phyloP scores from a whole-genome alignment of 176 grass and related monocot species.

The Alloteropsis semialata region DNA sequence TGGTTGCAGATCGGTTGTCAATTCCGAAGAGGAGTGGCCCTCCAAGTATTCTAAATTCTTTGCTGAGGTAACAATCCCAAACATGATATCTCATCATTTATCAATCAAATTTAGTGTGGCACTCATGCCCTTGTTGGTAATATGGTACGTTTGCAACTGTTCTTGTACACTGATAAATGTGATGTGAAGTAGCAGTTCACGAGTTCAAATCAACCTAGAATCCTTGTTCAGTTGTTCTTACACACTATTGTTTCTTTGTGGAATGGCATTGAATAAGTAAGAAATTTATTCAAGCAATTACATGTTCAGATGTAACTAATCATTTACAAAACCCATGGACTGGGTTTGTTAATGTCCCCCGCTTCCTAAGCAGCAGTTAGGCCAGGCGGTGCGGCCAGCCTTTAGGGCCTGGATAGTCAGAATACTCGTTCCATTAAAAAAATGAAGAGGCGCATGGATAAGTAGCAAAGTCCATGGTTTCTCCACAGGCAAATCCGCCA shows the following conservation, averaged over 20 bases:
- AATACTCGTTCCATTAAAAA: neutral
- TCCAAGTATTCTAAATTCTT: slow-evolving; percentile 96
- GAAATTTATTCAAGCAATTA: neutral
- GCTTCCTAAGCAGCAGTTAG: neutral
- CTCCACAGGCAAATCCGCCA: neutral
- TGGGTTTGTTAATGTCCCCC: neutral
- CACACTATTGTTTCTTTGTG: neutral
- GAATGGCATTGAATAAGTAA: neutral
- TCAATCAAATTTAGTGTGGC: neutral
- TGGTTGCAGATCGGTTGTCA: slow-evolving; percentile 61
- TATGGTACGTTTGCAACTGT: neutral
- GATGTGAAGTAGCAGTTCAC: neutral
- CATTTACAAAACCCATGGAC: neutral
- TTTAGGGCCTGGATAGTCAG: neutral
- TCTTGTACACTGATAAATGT: neutral
- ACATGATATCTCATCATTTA: neutral
- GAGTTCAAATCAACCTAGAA: neutral
- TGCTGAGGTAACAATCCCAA: slow-evolving; percentile 43
- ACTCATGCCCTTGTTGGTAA: neutral
- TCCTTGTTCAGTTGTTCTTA: neutral
- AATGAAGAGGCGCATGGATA: neutral
- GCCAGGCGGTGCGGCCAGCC: too few species aligned
- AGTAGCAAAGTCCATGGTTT: neutral
- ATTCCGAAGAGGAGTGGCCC: slow-evolving; percentile 73
- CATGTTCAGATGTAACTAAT: neutral